These are phyloP conservation scores for Paecilomyces sp. DNA, from an alignment of 2,329 filamentous ascomycete genomes.

Conservation along the genomic window DNA sequence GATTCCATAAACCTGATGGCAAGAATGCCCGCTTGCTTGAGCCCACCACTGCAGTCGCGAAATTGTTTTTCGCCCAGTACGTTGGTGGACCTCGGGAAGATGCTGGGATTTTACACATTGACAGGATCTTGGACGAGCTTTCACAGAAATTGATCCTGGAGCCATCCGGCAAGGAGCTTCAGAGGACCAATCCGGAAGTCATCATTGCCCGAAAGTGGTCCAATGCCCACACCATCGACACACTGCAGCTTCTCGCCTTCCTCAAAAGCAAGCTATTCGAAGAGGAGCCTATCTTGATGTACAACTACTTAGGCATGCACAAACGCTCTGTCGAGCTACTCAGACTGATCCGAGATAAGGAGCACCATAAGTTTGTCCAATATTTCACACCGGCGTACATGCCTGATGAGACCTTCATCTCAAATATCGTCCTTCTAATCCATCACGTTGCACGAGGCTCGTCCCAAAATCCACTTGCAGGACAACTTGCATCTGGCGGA, in stretches of 20 bases:
- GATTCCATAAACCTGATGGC: slow-evolving; percentile 12
- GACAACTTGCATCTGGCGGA: slow-evolving; percentile 7
- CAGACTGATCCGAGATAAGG: slow-evolving; percentile 16
- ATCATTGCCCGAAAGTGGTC: slow-evolving; percentile 11
- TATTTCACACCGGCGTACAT: slow-evolving; percentile 19
- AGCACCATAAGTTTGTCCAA: slow-evolving; percentile 20
- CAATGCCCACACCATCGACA: slow-evolving; percentile 12
- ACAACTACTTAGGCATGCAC: slow-evolving; percentile 25
- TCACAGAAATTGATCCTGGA: slow-evolving; percentile 8
- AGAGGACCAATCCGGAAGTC: neutral
- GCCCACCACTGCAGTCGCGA: slow-evolving; percentile 16
- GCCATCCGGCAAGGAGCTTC: slow-evolving; percentile 8
- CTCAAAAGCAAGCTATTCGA: slow-evolving; percentile 16
- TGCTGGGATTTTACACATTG: slow-evolving; percentile 4
- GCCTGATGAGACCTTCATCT: slow-evolving; percentile 17
- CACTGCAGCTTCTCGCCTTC: slow-evolving; percentile 17
- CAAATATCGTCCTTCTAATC: slow-evolving; percentile 16
- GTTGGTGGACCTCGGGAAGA: slow-evolving; percentile 4
- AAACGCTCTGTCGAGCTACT: slow-evolving; percentile 19
- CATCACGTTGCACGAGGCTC: slow-evolving; percentile 17
- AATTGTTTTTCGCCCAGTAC: slow-evolving; percentile 16
- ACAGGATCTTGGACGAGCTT: slow-evolving; percentile 12
- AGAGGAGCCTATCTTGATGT: slow-evolving; percentile 19
- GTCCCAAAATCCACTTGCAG: slow-evolving; percentile 6
- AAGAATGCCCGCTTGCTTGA: slow-evolving; percentile 15